A percentile compares a stretch with the other conserved stretches of the same genome.
Conservation (phyloP, 176 grass and related monocot species). For the Phoenix roebelenii region DNA sequence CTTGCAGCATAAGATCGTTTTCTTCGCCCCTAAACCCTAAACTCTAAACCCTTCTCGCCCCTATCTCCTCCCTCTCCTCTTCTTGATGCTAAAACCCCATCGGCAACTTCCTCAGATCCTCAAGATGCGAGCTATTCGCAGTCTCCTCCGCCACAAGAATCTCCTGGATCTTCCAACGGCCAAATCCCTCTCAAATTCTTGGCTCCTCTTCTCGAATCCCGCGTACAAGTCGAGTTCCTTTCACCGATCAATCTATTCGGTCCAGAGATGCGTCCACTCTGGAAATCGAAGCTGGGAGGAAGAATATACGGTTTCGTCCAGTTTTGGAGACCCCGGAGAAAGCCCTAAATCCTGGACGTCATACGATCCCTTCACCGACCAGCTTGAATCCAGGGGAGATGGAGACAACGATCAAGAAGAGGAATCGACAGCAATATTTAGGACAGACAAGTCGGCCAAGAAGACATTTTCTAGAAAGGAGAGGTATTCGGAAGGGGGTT, state of each 20-base stretch:
- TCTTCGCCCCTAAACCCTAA: not conserved
- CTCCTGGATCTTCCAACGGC: not conserved
- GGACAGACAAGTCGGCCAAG: too few relatives aligned
- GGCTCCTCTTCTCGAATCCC: not conserved
- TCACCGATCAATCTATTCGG: not conserved
- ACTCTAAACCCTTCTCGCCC: not conserved
- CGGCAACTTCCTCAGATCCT: not conserved
- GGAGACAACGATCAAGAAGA: not conserved
- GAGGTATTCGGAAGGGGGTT: not conserved
- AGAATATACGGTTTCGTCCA: not conserved
- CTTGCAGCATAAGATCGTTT: too few relatives aligned
- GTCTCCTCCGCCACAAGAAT: conserved; percentile 1
- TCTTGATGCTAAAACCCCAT: conserved; percentile 10
- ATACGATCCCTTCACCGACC: conserved; percentile 26
- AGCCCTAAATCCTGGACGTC: not conserved
- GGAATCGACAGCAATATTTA: too few relatives aligned
- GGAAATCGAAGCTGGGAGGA: not conserved
- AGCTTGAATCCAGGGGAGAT: conserved; percentile 2
- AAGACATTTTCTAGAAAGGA: not conserved
- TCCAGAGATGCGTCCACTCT: not conserved
- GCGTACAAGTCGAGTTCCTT: not conserved
- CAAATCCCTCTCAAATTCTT: not conserved
- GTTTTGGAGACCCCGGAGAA: not conserved
- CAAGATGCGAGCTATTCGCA: conserved; percentile 4
- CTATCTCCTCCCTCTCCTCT: too few relatives aligned